Conservation (phyloP, 2,329 filamentous ascomycete genomes). For the Exophiala oligosperma region DNA sequence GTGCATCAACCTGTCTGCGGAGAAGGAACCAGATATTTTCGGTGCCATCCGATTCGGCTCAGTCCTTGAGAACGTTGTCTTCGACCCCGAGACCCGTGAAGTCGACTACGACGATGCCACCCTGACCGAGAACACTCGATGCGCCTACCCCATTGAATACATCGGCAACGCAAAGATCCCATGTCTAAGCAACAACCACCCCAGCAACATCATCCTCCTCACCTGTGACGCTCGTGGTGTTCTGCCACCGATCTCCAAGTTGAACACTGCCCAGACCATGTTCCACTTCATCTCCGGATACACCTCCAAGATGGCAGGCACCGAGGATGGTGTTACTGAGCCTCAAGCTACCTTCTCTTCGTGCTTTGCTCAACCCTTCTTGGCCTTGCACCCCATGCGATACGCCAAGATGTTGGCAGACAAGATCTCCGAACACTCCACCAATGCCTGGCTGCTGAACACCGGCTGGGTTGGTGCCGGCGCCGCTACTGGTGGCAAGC, state of each 20-base stretch:
- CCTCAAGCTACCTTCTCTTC: constrained; percentile 98
- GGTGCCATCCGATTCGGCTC: constrained; percentile 95
- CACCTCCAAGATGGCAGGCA: constrained; percentile 99
- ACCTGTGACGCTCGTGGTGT: constrained; percentile 98
- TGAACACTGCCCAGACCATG: constrained; percentile 93
- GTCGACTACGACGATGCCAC: constrained; percentile 96
- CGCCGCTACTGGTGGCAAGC: constrained; percentile 87
- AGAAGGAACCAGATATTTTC: constrained; percentile 99
- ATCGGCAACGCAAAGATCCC: constrained; percentile 99
- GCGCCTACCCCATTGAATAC: constrained; percentile 98
- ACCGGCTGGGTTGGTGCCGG: constrained; percentile 96
- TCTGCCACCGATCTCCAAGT: constrained; percentile 95
- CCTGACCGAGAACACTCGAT: constrained; percentile 96
- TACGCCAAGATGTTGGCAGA: constrained; percentile 98
- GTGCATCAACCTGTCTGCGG: constrained; percentile 92
- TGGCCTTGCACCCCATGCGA: constrained; percentile 97
- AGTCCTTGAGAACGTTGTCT: constrained; percentile 97
- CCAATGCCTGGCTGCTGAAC: constrained; percentile 98
- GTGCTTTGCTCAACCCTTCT: constrained; percentile 98
- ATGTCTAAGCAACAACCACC: constrained; percentile 82
- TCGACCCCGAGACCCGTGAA: constrained; percentile 81
- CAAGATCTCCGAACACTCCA: constrained; percentile 93
- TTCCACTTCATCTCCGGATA: constrained; percentile 99
- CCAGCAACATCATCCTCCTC: constrained; percentile 95
- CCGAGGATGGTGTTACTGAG: constrained; percentile 94